Base-by-base conservation (phyloP, 106 monocot species). In the Apostasia ramifera region DNA sequence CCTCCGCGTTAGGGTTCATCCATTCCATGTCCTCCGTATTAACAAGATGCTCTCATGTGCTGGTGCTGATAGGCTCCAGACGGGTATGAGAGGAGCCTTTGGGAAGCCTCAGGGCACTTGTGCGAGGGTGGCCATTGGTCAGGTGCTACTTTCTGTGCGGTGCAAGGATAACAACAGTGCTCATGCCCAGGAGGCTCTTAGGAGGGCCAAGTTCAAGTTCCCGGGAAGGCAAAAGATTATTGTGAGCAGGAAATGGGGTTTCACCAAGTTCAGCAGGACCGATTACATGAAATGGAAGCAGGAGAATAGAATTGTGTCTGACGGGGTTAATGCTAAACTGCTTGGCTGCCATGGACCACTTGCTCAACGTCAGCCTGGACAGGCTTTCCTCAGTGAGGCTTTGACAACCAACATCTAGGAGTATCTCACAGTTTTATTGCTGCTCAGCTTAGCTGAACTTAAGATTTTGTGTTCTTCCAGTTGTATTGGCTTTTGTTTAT, bases 31-130 rank as follows among this genome's bases (percentile, higher is more conserved):
- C 13, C 73, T 86, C 12, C 59, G 80, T 1, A 87, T 83, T 72
- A 83, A 83, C 77, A 87, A 83, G 71, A 83, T 87, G 86, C 79
- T 87, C 58, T 83, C 86, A 4, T 87, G 86, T 47, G 80, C 83
- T 47, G 80, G 82, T 40, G 86, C 83, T 65, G 83, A 87, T 82
- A 55, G 82, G 47, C 86, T 86, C 57, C 86, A 86, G 64, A 86
- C 82, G 6, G 82, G 86, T 3, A 86, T 86, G 86, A 76, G 86
- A 47, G 86, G 86, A 53, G 86, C 82, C 8, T 86, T 86, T 71
- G 82, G 80, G 0, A 82, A 82, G 64, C 82, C 80, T 10, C 82
- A 65, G 11, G 86, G 86, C 41, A 82, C 80, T 1, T 86, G 82
- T 57, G 82, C 86, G 0, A 73, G 82, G 61, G 82, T 86, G 0